Base-by-base conservation (phyloP, 208 protist genomes). In the Wallacemonas sp. region DNA sequence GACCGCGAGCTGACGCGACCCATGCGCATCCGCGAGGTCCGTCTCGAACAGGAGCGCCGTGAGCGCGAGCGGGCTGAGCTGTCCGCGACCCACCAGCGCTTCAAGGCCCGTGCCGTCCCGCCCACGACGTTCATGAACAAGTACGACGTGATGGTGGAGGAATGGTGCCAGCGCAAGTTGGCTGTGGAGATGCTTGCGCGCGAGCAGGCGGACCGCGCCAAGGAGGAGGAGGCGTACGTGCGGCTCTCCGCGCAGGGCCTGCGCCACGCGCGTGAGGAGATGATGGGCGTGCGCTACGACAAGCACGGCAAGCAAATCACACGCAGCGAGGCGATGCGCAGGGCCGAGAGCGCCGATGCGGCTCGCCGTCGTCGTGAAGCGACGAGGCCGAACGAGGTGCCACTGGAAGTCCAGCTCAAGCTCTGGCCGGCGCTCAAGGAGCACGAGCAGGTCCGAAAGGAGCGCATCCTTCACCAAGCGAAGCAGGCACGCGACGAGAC, bases 61-160 rank as follows among this genome's bases (percentile, higher is more conserved):
- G 30, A 78, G 21, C 72, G 69, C 14, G 80, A 90, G 55, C 39
- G 61, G n/a, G 85, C 70, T 30, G 43, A 56, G 39, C 64, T 56
- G 49, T 64, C 60, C 46, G 21, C 38, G 24, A 68, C 60, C n/a
- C 73, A 77, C 23, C 52, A 67, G 0, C 74, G 67, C 1, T 85
- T 90, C 39, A 78, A 62, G 24, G 78, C 85, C 11, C 84, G 63
- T 44, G 86, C 86, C 5, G 90, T 96, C 44, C 90, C 90, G 9
- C 75, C 90, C 0, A 84, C 78, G 12, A 96, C 90, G 16, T 96
- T 92, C 66, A 85, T 96, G 76, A 88, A 89, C 65, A 94, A 93
- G 72, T 96, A 96, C 48, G 87, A 84, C 36, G 55, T 96, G 26
- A 96, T 96, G 90, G 80, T 96, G 36, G 83, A 93, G 70, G 90